Base-by-base conservation (phyloP, 2,329 filamentous ascomycete genomes). In the Fusarium nisikadoi region DNA sequence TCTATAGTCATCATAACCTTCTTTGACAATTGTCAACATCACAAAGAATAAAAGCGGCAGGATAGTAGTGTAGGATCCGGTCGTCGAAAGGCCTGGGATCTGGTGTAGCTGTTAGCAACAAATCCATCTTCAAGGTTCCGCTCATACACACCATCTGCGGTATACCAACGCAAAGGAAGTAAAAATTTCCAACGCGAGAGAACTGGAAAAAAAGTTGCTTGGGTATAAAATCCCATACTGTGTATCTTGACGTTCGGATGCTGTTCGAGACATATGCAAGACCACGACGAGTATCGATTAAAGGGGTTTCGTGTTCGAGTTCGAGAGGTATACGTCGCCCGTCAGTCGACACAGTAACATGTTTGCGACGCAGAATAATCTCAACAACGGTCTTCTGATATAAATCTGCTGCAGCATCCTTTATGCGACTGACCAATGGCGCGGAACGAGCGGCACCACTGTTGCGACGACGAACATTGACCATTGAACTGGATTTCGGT, bases 161-260 rank as follows among this genome's bases (percentile, higher is more conserved):
- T 68, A 97, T 91, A 46, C 93, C 93, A 71, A 97, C 90, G 74
- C 93, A 91, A 62, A 97, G 86, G 80, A 97, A 97, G 81, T 97
- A 89, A 77, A 97, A 96, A 81, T 97, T 97, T 73, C 93, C 93
- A 52, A 97, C 83, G 68, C 95, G 93, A 12, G 93, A 93, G 78
- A 96, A 96, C 77, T 97, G 94, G 60, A 94, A 94, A 66, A 95
- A 87, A 20, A 97, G 80, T 79, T 97, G 94, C 70, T 94, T 93
- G 6, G 94, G 94, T 19, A 97, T 81, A 79, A 97, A 97, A 80
- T 95, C 93, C 87, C 91, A 94, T 5, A 93, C 81, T 25, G 91
- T 96, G 80, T 97, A 97, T 52, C 94, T 90, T 71, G 92, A 94
- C 1, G 93, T 95, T 45, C 94, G 90, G 72, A 97, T 95, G 73